Evolutionary conservation across 306 rosid species (phyloP), one percentile per base, ranked within the genome.

Genomic region (Vachellia collinsii): DNA sequence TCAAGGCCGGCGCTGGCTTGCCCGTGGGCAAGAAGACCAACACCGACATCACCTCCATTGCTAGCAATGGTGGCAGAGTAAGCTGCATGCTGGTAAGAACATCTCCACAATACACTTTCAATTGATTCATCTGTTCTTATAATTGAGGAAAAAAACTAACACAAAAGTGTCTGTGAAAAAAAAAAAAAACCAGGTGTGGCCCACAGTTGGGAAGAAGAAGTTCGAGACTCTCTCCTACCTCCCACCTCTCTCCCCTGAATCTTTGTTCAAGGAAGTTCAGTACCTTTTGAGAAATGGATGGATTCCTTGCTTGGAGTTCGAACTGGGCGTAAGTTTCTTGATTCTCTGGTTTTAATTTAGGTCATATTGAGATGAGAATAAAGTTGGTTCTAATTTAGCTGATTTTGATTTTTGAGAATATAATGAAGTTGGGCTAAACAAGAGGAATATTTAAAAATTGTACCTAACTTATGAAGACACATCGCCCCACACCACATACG

Each of bases 181-280:
- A 16, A n/a, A 7, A 19, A 53, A 17, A 53, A 10, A 59, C 13
- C 68, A 95, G 98, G 98, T 93, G 85, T 93, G 99, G 97, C 96
- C 99, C 0, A 72, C 97, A 86, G 0, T 42, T 20, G 93, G 92
- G 7, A 0, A 4, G 87, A 88, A 82, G 97, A 89, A 87, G 85
- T 93, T 85, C n/a, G 98, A 95, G 96, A 93, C 99, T 29, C 91
- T 95, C 5, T 93, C 99, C 2, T 95, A 93, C 97, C 88, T 95
- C 3, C 97, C 94, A 23, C 65, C 69, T 0, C 85, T 95, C 0
- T 0, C 20, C 0, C 0, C 0, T 0, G 75, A 11, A 0, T 4
- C 46, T 16, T 81, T 93, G 90, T 7, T 11, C 0, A 91, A 77
- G 91, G 88, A 95, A 87, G n/a, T 89, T 6, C 94, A 82, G 0